Evolutionary conservation across 2,329 filamentous ascomycete species (phyloP), one percentile per base, ranked within the genome.

Genomic region (Gliomastix tumulicola): DNA sequence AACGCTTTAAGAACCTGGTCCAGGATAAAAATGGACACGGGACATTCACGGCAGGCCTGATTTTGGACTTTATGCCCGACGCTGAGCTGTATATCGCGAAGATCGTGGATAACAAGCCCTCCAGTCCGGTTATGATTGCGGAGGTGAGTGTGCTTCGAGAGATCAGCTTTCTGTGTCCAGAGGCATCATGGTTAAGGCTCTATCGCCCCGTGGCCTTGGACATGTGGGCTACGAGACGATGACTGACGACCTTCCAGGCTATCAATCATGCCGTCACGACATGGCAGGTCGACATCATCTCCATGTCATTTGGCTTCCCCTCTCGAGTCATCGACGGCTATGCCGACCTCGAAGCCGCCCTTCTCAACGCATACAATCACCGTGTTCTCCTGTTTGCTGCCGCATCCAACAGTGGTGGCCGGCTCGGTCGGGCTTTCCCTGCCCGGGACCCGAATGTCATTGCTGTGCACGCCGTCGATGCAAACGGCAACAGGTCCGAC

Each of bases 281-380:
- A 2, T 44, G 45, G 42, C 13, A 36, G 1, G 45, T 46, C 3
- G 46, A 49, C 16, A 42, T 49, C 15, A 44, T 49, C 20, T 49
- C 43, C 23, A 44, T 49, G 41, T 49, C 45, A 3, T 48, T 49
- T 25, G 49, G 48, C 5, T 41, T n/a, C 19, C 38, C 31, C 9
- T 16, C 35, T 6, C 18, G 13, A 13, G n/a, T 40, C 6, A 20
- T 34, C 12, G 36, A 35, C 12, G 34, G 32, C 6, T 23, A 35
- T 19, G 28, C 32, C 2, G 27, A 19, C 9, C 12, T 45, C 5
- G 13, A 43, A 30, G 8, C 4, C 2, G 38, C 41, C 6, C 30
- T 45, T 15, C 8, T 27, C 13, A 10, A 34, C 16, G 34, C 37
- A 9, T 21, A n/a, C 12, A 12, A 7, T 16, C 33, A 36, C 7